phyloP scores from a whole-genome alignment of 2,329 filamentous ascomycete genomes.

The Aureobasidium sp. region DNA sequence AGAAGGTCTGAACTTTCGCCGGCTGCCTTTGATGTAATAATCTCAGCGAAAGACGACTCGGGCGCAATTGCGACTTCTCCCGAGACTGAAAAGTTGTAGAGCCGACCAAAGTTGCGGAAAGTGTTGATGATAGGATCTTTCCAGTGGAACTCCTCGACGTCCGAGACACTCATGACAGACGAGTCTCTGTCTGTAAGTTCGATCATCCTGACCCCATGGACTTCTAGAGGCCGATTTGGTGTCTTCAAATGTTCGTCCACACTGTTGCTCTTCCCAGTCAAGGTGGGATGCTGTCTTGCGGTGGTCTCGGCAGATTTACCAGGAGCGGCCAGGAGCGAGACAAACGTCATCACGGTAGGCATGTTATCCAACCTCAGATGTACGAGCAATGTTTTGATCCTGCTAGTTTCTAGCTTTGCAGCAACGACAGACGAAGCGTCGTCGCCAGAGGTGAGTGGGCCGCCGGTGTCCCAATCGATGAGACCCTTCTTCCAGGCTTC shows the following conservation, averaged over 20 bases:
- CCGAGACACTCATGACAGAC: slow-evolving; percentile 88
- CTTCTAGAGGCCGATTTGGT: slow-evolving; percentile 52
- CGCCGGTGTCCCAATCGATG: slow-evolving; percentile 77
- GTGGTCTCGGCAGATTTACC: slow-evolving; percentile 34
- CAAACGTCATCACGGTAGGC: slow-evolving; percentile 71
- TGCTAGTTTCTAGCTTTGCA: slow-evolving; percentile 43
- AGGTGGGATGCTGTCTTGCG: slow-evolving; percentile 33
- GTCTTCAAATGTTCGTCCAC: background rate
- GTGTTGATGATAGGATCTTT: slow-evolving; percentile 81
- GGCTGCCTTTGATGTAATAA: slow-evolving; percentile 57
- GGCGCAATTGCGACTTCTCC: slow-evolving; percentile 76
- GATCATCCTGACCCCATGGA: slow-evolving; percentile 78
- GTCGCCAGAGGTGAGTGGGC: slow-evolving; percentile 26
- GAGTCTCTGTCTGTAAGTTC: slow-evolving; percentile 89
- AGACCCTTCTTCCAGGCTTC: slow-evolving; percentile 73
- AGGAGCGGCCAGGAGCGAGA: slow-evolving; percentile 64
- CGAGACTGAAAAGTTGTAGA: slow-evolving; percentile 75
- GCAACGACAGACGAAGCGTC: slow-evolving; percentile 31
- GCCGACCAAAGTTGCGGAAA: slow-evolving; percentile 79
- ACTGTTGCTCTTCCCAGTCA: slow-evolving; percentile 22
- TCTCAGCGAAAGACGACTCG: slow-evolving; percentile 70
- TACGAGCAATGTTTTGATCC: slow-evolving; percentile 62
- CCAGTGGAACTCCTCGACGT: slow-evolving; percentile 60
- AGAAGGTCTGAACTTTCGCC: slow-evolving; percentile 57
- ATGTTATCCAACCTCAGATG: slow-evolving; percentile 81